Conservation (phyloP, 805 yeast species). For the Priceomyces haplophilus region DNA sequence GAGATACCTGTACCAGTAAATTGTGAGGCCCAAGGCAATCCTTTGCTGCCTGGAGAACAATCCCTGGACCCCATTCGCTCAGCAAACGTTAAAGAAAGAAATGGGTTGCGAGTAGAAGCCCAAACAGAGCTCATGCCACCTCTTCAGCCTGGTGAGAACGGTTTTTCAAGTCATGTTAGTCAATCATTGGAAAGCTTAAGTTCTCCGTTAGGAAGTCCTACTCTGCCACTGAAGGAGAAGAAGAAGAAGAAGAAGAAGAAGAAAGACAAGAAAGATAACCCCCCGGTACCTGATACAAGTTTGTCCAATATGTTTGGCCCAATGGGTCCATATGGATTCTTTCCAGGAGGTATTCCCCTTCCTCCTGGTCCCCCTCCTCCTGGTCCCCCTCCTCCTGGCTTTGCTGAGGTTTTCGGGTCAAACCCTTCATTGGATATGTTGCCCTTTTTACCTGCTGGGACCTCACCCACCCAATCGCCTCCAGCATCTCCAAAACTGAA, state of each 20-base stretch:
- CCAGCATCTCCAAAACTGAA: not conserved
- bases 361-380: constrained; percentile 3
- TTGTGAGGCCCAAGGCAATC: too few relatives aligned
- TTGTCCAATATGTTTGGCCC: constrained; percentile 1
- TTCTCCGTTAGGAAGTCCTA: not conserved
- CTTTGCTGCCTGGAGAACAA: too few relatives aligned
- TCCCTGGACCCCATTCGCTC: too few relatives aligned
- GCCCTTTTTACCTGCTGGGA: not conserved
- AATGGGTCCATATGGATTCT: constrained; percentile 1
- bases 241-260: constrained; percentile 3
- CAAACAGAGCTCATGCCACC: not conserved
- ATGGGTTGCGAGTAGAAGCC: not conserved
- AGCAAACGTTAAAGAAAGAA: too few relatives aligned
- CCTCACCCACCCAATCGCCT: not conserved
- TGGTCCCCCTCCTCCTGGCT: constrained; percentile 7
- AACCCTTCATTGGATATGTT: constrained; percentile 3
- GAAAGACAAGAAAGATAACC: not conserved
- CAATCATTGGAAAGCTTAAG: not conserved
- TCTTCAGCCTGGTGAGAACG: not conserved
- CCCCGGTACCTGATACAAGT: not conserved
- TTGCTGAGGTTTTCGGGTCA: not conserved
- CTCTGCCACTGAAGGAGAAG: constrained; percentile 1
- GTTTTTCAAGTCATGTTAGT: not conserved
- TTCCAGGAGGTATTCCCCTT: constrained; percentile 1
- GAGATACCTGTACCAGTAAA: too few relatives aligned